These are phyloP conservation scores for Aspergillus pseudonomiae DNA, from an alignment of 2,329 filamentous ascomycete species.

Conservation along the genomic window DNA sequence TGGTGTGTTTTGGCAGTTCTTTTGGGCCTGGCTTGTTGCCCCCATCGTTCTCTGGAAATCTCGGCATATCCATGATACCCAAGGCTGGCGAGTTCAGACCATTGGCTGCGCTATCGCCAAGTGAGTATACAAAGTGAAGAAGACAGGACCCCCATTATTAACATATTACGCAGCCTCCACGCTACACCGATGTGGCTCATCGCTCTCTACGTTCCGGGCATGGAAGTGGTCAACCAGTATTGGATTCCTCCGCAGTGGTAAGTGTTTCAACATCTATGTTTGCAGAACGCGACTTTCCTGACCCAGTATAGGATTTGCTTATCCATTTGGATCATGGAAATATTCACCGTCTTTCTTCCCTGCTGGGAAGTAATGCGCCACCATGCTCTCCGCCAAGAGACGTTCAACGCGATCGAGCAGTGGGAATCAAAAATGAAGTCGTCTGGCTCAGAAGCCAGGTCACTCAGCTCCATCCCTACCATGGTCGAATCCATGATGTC, in stretches of 20 bases:
- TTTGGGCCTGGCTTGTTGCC: slow-evolving; percentile 27
- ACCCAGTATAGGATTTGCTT: slow-evolving; percentile 49
- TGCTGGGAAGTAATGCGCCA: slow-evolving; percentile 58
- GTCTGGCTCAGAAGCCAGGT: slow-evolving; percentile 26
- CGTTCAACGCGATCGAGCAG: slow-evolving; percentile 39
- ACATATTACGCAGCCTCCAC: slow-evolving; percentile 53
- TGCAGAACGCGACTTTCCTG: neutral
- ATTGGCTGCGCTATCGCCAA: slow-evolving; percentile 53
- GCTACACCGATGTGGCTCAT: slow-evolving; percentile 69
- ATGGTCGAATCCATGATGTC: slow-evolving; percentile 34
- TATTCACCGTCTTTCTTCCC: slow-evolving; percentile 66
- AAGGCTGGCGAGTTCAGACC: slow-evolving; percentile 68
- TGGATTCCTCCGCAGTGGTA: slow-evolving; percentile 67
- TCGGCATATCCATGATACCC: slow-evolving; percentile 64
- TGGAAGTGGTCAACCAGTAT: slow-evolving; percentile 57
- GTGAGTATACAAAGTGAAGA: slow-evolving; percentile 33
- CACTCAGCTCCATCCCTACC: slow-evolving; percentile 32
- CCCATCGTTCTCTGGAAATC: slow-evolving; percentile 59
- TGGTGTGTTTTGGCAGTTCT: slow-evolving; percentile 35
- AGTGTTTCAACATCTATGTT: slow-evolving; percentile 25
- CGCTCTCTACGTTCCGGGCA: slow-evolving; percentile 56
- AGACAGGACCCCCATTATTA: neutral
- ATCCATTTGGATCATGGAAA: slow-evolving; percentile 65
- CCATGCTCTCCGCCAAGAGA: slow-evolving; percentile 36
- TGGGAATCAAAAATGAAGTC: slow-evolving; percentile 42